A percentile compares a stretch with the other conserved stretches of the same genome.
Evolutionary conservation across 345 rosid genomes (phyloP).

Genomic region (Arabis alpina): DNA sequence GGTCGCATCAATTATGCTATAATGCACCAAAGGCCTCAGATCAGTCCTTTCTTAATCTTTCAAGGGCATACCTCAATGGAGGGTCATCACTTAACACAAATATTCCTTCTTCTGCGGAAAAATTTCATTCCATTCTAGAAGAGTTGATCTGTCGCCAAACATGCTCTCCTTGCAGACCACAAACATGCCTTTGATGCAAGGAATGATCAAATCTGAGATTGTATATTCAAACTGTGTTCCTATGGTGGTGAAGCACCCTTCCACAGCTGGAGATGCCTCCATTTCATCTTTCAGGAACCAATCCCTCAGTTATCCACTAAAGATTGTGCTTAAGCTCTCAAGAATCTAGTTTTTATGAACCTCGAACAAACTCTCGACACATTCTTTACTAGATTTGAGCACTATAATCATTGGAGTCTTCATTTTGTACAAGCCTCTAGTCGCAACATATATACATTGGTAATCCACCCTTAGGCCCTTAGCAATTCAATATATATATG

Average conservation of each 20-base stretch:
- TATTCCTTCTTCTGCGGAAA: constrained; percentile 54
- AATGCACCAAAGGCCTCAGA: constrained; percentile 54
- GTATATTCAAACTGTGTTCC: constrained; percentile 63
- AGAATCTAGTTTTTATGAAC: constrained; percentile 73
- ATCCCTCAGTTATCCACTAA: constrained; percentile 65
- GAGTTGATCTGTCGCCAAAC: constrained; percentile 57
- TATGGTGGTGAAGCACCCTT: constrained; percentile 61
- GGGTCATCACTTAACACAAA: constrained; percentile 54
- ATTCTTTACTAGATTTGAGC: constrained; percentile 63
- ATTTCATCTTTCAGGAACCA: constrained; percentile 79
- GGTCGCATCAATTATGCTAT: constrained; percentile 50
- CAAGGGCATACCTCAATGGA: constrained; percentile 63
- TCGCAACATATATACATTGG: constrained; percentile 98
- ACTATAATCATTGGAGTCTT: constrained; percentile 89
- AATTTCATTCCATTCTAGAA: constrained; percentile 59
- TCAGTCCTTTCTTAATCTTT: constrained; percentile 44
- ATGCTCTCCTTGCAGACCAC: constrained; percentile 64
- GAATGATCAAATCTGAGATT: constrained; percentile 68
- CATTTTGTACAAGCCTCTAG: constrained; percentile 78
- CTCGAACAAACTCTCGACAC: constrained; percentile 77
- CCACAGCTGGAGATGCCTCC: constrained; percentile 63
- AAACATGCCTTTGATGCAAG: constrained; percentile 66
- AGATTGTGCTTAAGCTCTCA: constrained; percentile 77
- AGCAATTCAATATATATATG: too few species aligned
- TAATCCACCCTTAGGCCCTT: constrained; percentile 92